phyloP scores from a whole-genome alignment of 2,329 filamentous ascomycete species.

The Trichoderma aggressivum region DNA sequence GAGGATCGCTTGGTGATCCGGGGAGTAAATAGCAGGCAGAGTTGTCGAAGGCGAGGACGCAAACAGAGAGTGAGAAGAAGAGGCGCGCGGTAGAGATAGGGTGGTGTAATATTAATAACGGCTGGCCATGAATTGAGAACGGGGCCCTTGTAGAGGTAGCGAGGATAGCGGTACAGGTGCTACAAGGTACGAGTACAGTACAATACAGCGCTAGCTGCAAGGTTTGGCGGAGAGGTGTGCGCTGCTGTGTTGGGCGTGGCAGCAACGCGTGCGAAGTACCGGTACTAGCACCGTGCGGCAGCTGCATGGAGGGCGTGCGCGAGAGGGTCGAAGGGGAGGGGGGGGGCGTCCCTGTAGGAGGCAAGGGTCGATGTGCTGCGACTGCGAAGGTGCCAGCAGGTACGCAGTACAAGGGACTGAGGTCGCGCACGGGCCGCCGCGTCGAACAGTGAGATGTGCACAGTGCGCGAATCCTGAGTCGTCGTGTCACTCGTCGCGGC shows the following conservation, averaged over 20 bases:
- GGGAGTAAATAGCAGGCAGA: neutral
- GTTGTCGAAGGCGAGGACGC: neutral
- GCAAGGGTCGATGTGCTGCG: neutral
- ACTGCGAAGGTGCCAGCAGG: neutral
- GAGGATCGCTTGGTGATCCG: neutral
- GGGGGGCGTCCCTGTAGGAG: neutral
- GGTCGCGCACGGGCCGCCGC: conserved; percentile 3
- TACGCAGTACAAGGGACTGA: neutral
- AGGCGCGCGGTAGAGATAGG: conserved; percentile 4
- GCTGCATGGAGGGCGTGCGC: neutral
- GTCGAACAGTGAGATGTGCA: neutral
- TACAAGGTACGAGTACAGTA: neutral
- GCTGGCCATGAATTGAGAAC: neutral
- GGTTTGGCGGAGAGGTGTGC: neutral
- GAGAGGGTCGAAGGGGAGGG: neutral
- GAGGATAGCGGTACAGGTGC: conserved; percentile 2
- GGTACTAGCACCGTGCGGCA: neutral
- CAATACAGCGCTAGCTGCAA: neutral
- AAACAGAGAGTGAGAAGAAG: neutral
- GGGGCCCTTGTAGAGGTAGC: neutral
- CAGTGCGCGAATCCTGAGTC: neutral
- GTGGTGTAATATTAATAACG: conserved; percentile 18
- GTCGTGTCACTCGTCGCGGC: neutral
- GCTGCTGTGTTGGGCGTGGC: neutral
- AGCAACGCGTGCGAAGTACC: neutral